Evolutionary conservation across 371 early-diverging fungal genomes (phyloP), one percentile per base, ranked within the genome.

Genomic region (Mucor velutinosus): DNA sequence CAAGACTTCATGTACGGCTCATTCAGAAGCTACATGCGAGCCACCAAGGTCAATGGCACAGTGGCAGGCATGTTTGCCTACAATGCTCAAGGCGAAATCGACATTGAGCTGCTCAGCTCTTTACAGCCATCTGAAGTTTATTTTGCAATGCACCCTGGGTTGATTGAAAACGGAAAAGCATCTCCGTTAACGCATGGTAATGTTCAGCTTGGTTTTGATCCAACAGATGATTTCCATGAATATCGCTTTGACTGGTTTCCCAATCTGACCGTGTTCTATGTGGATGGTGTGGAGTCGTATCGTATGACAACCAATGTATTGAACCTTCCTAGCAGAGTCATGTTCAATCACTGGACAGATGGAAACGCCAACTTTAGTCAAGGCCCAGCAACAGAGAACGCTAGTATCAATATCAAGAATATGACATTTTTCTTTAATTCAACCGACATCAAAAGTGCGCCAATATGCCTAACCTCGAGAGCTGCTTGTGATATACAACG

Each of bases 321-420:
- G 10, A 11, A 33, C 3, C 11, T 35, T 6, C 80, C 84, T 1
- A 77, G 80, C 32, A 39, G 77, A 45, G 45, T 79, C 23, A 70
- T 79, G 62, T 61, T 83, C 17, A 81, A 83, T 57, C 79, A 81
- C 60, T 83, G 84, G 84, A 74, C 81, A n/a, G 81, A 83, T 60
- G 81, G 84, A 15, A 79, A 83, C 27, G 70, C 73, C 15, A 73
- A 77, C 6, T 83, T 73, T 41, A 77, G 81, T 57, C 74, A 78
- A 39, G 75, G 74, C 1, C 78, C 81, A 21, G 72, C 72, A 7
- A 56, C 35, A 12, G 58, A 73, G 55, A 62, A 77, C 51, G 76
- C 80, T 0, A 45, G 41, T 4, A 37, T 83, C 7, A 56, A 60
- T 29, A 49, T 83, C 0, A 75, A 78, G 37, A 80, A 77, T 49